Conservation (phyloP, 2,329 filamentous ascomycete species). For the Hypoxylon sp. region DNA sequence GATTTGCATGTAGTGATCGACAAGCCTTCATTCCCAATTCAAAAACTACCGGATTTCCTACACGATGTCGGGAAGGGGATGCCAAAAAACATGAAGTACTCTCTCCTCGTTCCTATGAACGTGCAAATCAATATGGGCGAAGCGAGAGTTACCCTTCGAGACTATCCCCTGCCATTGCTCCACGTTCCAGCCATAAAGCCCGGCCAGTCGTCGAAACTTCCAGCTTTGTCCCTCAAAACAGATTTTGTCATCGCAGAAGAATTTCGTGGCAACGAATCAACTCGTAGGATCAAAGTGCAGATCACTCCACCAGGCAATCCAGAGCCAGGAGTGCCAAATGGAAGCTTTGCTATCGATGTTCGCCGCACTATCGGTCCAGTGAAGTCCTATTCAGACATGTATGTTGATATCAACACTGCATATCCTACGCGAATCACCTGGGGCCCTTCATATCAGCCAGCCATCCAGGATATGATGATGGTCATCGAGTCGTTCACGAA, state of each 20-base stretch:
- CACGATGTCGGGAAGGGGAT: constrained; percentile 96
- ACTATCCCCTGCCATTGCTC: constrained; percentile 92
- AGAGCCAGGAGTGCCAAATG: constrained; percentile 69
- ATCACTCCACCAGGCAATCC: constrained; percentile 80
- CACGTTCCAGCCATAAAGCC: constrained; percentile 88
- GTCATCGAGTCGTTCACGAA: constrained; percentile 98
- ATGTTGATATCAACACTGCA: constrained; percentile 91
- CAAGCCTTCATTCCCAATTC: constrained; percentile 90
- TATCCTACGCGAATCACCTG: constrained; percentile 94
- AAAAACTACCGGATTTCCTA: constrained; percentile 86
- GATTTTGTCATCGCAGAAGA: constrained; percentile 98
- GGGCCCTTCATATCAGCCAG: constrained; percentile 97
- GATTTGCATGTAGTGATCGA: constrained; percentile 90
- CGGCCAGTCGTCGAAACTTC: constrained; percentile 82
- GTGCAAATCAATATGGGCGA: constrained; percentile 92
- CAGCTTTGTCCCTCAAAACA: constrained; percentile 86
- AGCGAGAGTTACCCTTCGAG: constrained; percentile 85
- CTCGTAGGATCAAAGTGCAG: constrained; percentile 83
- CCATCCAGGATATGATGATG: constrained; percentile 99
- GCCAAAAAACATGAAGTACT: constrained; percentile 91
- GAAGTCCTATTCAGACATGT: constrained; percentile 95
- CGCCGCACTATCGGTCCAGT: constrained; percentile 92
- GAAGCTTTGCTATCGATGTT: constrained; percentile 86
- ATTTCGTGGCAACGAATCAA: constrained; percentile 84
- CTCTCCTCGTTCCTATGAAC: constrained; percentile 89